These are phyloP conservation scores for Lippia alba DNA, from an alignment of 305 asterid genomes.

Conservation along the genomic window DNA sequence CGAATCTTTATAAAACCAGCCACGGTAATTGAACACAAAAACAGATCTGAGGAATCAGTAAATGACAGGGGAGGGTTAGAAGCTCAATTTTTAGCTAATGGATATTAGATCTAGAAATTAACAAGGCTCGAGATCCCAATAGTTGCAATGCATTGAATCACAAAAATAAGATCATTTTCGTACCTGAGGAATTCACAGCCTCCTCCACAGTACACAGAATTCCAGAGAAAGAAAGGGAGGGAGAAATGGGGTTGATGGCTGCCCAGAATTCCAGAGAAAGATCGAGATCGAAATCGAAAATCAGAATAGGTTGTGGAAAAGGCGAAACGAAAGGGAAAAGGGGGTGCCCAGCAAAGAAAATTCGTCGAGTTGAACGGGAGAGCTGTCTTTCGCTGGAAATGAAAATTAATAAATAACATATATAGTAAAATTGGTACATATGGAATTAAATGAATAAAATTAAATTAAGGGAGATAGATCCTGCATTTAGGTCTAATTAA, in stretches of 20 bases:
- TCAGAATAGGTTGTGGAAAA: conserved; percentile 21
- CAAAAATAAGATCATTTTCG: background rate
- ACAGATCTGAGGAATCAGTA: conserved; percentile 33
- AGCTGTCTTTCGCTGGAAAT: conserved; percentile 46
- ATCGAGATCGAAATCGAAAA: background rate
- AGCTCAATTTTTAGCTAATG: conserved; percentile 23
- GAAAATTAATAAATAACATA: conserved; percentile 22
- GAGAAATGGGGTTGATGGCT: conserved; percentile 41
- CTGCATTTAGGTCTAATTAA: no score
- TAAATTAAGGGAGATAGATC: no score
- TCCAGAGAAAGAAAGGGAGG: conserved; percentile 26
- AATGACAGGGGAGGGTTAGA: background rate
- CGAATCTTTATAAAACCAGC: conserved; percentile 17
- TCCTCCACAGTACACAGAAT: conserved; percentile 36
- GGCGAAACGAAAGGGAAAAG: conserved; percentile 30
- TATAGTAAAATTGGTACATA: background rate
- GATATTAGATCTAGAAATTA: conserved; percentile 38
- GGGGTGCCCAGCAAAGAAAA: conserved; percentile 38
- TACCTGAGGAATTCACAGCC: conserved; percentile 30
- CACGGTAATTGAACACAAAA: conserved; percentile 18
- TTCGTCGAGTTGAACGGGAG: conserved; percentile 44
- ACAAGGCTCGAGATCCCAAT: conserved; percentile 27
- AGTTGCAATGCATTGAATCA: conserved; percentile 12
- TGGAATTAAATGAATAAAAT: background rate
- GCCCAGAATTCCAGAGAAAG: no score